A percentile compares a stretch with the other conserved stretches of the same genome.
phyloP scores from a whole-genome alignment of 306 rosid genomes.

The Sophora flavescens region DNA sequence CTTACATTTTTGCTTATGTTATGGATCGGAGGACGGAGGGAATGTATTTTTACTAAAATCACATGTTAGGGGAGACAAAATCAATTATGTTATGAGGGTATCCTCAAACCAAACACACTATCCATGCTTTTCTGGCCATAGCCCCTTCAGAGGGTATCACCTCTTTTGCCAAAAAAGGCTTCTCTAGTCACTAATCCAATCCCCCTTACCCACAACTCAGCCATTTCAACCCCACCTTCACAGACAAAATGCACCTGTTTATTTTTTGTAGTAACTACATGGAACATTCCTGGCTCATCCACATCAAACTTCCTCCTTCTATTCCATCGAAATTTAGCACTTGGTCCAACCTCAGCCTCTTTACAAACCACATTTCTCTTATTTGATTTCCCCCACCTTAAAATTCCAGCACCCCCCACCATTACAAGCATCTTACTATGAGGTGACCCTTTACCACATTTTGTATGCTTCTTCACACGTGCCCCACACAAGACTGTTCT shows the following conservation, averaged over 20 bases:
- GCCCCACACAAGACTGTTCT: constrained; percentile 53
- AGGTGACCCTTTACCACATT: constrained; percentile 68
- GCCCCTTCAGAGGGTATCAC: neutral
- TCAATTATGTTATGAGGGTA: too few species aligned
- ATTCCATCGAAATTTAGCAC: constrained; percentile 62
- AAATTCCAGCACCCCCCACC: constrained; percentile 55
- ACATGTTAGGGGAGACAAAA: too few species aligned
- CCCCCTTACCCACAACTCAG: constrained; percentile 74
- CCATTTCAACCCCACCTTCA: constrained; percentile 72
- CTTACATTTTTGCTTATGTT: too few species aligned
- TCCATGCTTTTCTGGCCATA: neutral
- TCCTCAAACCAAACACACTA: too few species aligned
- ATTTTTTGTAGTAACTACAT: constrained; percentile 62
- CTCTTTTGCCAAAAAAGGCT: constrained; percentile 51
- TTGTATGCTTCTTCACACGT: constrained; percentile 66
- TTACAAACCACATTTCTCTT: constrained; percentile 67
- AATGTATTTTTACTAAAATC: too few species aligned
- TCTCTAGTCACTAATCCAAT: constrained; percentile 61
- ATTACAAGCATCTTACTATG: constrained; percentile 55
- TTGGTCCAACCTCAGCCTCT: constrained; percentile 67
- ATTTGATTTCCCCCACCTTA: constrained; percentile 70
- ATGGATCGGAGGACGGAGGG: too few species aligned
- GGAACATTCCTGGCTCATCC: constrained; percentile 64
- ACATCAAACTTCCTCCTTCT: constrained; percentile 58
- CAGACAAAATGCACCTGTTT: constrained; percentile 79